Evolutionary conservation across 2,329 filamentous ascomycete genomes (phyloP).

Genomic region (Colletotrichum horii): DNA sequence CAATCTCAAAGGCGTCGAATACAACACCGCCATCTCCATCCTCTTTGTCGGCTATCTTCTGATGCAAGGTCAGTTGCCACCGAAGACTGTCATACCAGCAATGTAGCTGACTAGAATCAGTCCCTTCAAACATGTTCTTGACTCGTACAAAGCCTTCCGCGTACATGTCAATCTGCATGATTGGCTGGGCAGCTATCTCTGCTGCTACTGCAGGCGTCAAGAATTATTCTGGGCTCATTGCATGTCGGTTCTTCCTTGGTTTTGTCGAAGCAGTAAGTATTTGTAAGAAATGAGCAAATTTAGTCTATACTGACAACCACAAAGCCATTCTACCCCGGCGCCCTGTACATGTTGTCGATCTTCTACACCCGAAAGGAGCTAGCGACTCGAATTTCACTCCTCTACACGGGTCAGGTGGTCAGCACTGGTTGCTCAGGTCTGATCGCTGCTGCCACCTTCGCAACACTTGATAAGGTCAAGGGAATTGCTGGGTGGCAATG

Average conservation of each 20-base stretch:
- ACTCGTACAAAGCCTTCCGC: conserved; percentile 43
- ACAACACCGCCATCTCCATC: conserved; percentile 26
- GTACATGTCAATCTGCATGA: conserved; percentile 46
- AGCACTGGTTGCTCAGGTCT: conserved; percentile 15
- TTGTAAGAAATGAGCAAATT: no score
- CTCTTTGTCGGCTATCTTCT: conserved; percentile 38
- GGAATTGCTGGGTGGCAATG: conserved; percentile 17
- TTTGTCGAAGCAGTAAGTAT: conserved; percentile 8
- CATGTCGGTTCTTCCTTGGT: conserved; percentile 9
- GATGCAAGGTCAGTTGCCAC: conserved; percentile 35
- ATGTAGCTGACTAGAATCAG: neutral
- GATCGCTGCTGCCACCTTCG: conserved; percentile 2
- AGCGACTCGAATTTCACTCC: neutral
- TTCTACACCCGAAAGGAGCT: conserved; percentile 18
- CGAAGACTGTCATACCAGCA: neutral
- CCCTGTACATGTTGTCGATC: conserved; percentile 9
- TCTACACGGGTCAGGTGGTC: conserved; percentile 10
- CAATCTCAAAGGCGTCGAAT: conserved; percentile 23
- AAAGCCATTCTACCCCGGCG: conserved; percentile 12
- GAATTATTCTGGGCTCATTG: neutral
- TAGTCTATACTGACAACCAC: neutral
- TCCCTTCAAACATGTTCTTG: conserved; percentile 49
- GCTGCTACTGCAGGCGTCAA: conserved; percentile 3
- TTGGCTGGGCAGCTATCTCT: conserved; percentile 44
- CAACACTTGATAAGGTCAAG: neutral